Base-by-base conservation (phyloP, 2,329 filamentous ascomycete genomes). In the Colletotrichum kahawae region DNA sequence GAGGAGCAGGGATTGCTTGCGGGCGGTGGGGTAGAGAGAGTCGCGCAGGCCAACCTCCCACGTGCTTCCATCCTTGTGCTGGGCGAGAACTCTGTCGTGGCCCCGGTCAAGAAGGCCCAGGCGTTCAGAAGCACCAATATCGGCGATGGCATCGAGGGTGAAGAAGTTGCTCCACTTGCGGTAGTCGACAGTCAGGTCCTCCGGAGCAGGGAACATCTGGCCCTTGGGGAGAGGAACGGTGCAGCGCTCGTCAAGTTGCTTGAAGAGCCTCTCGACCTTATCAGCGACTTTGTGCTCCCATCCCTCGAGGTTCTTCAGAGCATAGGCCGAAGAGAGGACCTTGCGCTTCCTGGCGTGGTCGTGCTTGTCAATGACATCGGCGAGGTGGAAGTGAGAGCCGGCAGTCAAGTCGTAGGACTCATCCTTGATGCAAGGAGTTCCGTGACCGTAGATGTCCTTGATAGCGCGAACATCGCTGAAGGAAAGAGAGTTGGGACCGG, bases 231-330 rank as follows among this genome's bases (percentile, higher is more conserved):
- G 79, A 1, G 86, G 84, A 0, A 77, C 74, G 4, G 85, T 87
- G 71, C 87, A 87, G 34, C 79, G 81, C 36, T 77, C 76, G 76
- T 90, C 88, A 34, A 87, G 83, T 56, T 86, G 83, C 16, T 78
- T 82, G 65, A 90, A 82, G 31, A 90, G 80, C 14, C 85, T 82
- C 21, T 84, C 81, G 0, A 85, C 82, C 79, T 89, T 90, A 75
- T 90, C 88, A 14, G 87, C 86, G 4, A 91, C 88, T 76, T 90
- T 90, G 80, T 86, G 85, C 76, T 90, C 89, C 88, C 88, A 90
- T 7, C 82, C 83, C 77, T 90, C 88, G 1, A 90, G 85, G 76
- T 90, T 90, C 81, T 89, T 88, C 67, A 88, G 78, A 0, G 89
- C 88, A 70, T 89, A 90, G 1, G 89, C 88, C 0, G 84, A 84